Percentiles rank a stretch among this genome's conserved stretches.
Conservation (phyloP, 2,329 filamentous ascomycete genomes). For the Venturiaceae sp. region DNA sequence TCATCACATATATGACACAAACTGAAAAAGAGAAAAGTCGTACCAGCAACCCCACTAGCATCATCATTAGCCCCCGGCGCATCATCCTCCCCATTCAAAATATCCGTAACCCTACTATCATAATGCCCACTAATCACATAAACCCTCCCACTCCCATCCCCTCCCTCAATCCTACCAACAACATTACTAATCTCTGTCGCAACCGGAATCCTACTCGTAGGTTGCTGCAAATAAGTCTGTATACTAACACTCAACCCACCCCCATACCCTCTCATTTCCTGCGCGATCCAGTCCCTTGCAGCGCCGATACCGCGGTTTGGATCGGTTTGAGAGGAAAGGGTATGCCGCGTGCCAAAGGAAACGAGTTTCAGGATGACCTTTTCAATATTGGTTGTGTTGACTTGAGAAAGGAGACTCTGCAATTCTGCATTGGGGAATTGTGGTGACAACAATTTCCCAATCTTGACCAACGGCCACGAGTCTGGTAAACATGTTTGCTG, state of each 20-base stretch:
- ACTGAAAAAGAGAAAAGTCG: neutral
- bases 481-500: neutral
- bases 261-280: constrained; percentile 39
- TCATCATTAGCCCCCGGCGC: constrained; percentile 51
- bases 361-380: constrained; percentile 43
- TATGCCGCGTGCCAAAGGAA: constrained; percentile 48
- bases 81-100: constrained; percentile 41
- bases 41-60: constrained; percentile 42
- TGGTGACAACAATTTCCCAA: constrained; percentile 9
- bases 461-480: neutral
- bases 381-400: constrained; percentile 36
- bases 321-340: constrained; percentile 42
- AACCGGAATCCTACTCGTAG: constrained; percentile 37
- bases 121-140: constrained; percentile 49
- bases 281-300: constrained; percentile 46
- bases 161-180: constrained; percentile 41
- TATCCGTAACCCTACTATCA: constrained; percentile 41
- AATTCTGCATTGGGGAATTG: constrained; percentile 32
- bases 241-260: constrained; percentile 42
- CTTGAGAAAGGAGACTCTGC: constrained; percentile 26
- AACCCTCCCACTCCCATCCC: constrained; percentile 34
- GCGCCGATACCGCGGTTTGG: constrained; percentile 45
- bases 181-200: constrained; percentile 46
- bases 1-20: constrained; percentile 8
- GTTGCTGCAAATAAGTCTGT: constrained; percentile 41